These are phyloP conservation scores for Cladosporium sp. DNA, from an alignment of 2,329 filamentous ascomycete genomes.

Conservation along the genomic window DNA sequence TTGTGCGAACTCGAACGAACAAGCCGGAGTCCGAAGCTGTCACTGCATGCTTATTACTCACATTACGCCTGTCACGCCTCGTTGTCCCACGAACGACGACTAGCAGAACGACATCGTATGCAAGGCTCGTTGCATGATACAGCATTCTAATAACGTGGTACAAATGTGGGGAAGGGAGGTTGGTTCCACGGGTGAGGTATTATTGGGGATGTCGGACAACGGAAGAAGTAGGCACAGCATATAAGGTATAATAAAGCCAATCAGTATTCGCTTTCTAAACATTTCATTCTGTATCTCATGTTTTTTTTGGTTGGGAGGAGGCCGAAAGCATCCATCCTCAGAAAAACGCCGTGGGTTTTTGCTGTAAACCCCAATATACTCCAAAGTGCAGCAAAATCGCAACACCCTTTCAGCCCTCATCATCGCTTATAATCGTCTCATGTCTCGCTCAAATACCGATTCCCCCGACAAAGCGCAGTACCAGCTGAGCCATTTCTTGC, in stretches of 20 bases:
- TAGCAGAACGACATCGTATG: neutral
- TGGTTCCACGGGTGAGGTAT: too few relatives aligned
- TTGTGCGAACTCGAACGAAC: neutral
- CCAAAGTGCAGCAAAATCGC: slow-evolving; percentile 1
- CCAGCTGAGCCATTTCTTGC: slow-evolving; percentile 16
- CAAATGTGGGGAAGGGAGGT: too few relatives aligned
- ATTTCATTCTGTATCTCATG: slow-evolving; percentile 6
- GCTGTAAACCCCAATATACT: slow-evolving; percentile 11
- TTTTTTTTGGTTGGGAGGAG: neutral
- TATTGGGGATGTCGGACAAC: too few relatives aligned
- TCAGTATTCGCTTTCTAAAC: slow-evolving; percentile 4
- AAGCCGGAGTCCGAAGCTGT: neutral
- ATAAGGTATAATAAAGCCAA: neutral
- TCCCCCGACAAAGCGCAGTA: slow-evolving; percentile 10
- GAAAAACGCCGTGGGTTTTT: neutral
- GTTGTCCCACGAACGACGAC: neutral
- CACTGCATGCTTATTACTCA: neutral
- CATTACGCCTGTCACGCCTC: too few relatives aligned
- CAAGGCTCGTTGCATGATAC: neutral
- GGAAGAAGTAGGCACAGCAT: neutral
- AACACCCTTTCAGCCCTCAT: neutral
- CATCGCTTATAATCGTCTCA: slow-evolving; percentile 16
- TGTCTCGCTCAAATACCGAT: slow-evolving; percentile 17
- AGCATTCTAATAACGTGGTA: too few relatives aligned
- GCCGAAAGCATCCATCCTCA: neutral